These are phyloP conservation scores for Pythium graminicola DNA, from an alignment of 352 stramenopile species.

Conservation along the genomic window DNA sequence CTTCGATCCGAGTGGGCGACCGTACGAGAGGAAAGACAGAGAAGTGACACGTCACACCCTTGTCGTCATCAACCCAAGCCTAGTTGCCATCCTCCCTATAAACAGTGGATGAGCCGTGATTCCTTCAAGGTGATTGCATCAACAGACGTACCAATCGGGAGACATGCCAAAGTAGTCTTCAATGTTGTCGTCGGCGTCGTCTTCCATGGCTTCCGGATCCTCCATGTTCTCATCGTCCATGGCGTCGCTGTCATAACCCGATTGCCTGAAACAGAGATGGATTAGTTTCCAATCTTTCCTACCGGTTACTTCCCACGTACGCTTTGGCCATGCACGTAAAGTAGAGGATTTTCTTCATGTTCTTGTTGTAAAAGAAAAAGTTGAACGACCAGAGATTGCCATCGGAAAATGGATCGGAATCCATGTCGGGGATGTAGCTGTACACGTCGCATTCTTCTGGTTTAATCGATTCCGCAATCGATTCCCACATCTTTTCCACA, in stretches of 20 bases:
- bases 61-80: background rate
- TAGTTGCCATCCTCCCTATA: conserved; percentile 25
- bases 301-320: too few species aligned
- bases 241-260: conserved; percentile 34
- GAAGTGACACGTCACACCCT: background rate
- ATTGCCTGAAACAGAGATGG: conserved; percentile 5
- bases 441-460: conserved; percentile 90
- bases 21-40: background rate
- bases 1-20: conserved; percentile 1
- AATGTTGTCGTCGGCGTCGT: conserved; percentile 70
- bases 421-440: conserved; percentile 92
- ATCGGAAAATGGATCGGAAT: conserved; percentile 90
- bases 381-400: conserved; percentile 93
- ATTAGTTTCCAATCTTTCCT: background rate
- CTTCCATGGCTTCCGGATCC: conserved; percentile 51
- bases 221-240: conserved; percentile 83
- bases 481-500: conserved; percentile 97
- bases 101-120: too few species aligned
- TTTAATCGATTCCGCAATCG: conserved; percentile 76
- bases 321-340: conserved; percentile 91
- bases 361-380: conserved; percentile 94
- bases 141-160: conserved; percentile 68
- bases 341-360: conserved; percentile 91
- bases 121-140: too few species aligned
- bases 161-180: conserved; percentile 87